A percentile compares a stretch with the other conserved stretches of the same genome.
These are phyloP conservation scores for Allium cepa DNA, from an alignment of 106 monocot species.

Conservation along the genomic window DNA sequence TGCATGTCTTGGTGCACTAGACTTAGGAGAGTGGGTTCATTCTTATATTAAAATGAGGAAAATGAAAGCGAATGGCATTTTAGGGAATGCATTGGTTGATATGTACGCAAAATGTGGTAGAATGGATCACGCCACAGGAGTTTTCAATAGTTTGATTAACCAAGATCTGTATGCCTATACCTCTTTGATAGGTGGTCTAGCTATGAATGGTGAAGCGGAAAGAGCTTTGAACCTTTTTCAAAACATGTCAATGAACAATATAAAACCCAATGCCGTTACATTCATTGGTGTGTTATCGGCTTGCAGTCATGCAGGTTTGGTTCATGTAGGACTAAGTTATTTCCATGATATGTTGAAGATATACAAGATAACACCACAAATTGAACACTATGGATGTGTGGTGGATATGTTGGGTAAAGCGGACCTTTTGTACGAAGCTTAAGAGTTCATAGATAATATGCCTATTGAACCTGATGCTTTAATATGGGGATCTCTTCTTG, in stretches of 20 bases:
- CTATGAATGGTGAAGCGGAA: conserved; percentile 41
- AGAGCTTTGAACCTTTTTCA: conserved; percentile 46
- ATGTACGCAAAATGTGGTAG: conserved; percentile 83
- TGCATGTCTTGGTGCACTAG: conserved; percentile 29
- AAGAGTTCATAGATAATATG: conserved; percentile 43
- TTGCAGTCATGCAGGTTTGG: conserved; percentile 73
- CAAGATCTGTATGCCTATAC: conserved; percentile 63
- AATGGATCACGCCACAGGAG: conserved; percentile 19
- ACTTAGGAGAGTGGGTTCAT: conserved; percentile 51
- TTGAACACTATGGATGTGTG: conserved; percentile 64
- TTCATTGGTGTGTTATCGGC: conserved; percentile 55
- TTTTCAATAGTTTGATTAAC: conserved; percentile 36
- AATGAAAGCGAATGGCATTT: conserved; percentile 18
- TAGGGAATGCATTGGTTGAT: conserved; percentile 60
- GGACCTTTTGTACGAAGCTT: conserved; percentile 44
- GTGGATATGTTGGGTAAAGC: conserved; percentile 22
- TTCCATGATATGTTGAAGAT: conserved; percentile 32
- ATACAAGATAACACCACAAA: conserved; percentile 29
- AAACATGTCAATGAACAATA: conserved; percentile 28
- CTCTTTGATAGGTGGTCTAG: conserved; percentile 54
- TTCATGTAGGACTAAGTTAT: conserved; percentile 51
- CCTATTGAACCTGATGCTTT: conserved; percentile 58
- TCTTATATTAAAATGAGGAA: conserved; percentile 22
- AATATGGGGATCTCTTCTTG: conserved; percentile 69
- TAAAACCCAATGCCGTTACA: conserved; percentile 35